Evolutionary conservation across 2,329 filamentous ascomycete species (phyloP), one percentile per base, ranked within the genome.

Genomic region (Colletotrichum liriopes): DNA sequence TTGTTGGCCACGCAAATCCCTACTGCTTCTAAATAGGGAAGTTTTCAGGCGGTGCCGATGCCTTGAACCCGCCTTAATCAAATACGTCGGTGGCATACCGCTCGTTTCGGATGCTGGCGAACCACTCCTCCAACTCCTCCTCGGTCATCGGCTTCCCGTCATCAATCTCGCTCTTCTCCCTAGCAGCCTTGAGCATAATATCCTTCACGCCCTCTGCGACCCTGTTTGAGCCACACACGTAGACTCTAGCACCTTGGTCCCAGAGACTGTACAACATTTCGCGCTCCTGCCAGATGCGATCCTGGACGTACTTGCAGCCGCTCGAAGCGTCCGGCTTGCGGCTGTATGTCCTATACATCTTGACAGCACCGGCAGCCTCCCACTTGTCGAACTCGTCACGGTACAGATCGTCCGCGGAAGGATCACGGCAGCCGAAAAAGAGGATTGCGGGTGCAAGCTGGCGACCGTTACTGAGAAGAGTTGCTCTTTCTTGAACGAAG

Each of bases 401-500:
- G 74, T 89, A 88, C 0, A 89, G 71, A 3, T 83, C 77, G 65
- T 90, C 88, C 12, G 78, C 80, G 74, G 43, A 82, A 77, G 61
- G 81, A 69, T 72, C 83, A 80, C 79, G 86, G 85, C 73, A 88
- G 82, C 80, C 80, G 65, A 86, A 83, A 79, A 89, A 89, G 3
- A 90, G 81, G 5, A 89, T 67, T 0, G 87, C 87, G 0, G 79
- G 73, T 12, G 73, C 73, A 2, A 74, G 71, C 16, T 29, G 37
- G 4, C 72, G 32, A 1, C 90, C 90, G 0, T 84, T 83, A 5
- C 78, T 80, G 14, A 86, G 78, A 81, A 87, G 83, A 20, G 82
- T 95, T 55, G 96, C 96, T 68, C 96, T 95, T 86, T 99, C 96
- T 85, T 99, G 96, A 56, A 98, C 93, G 80, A 99, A 99, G 69